Evolutionary conservation across 208 protist genomes (phyloP), one percentile per base, ranked within the genome.

Genomic region (Trypanosoma platydactyli): DNA sequence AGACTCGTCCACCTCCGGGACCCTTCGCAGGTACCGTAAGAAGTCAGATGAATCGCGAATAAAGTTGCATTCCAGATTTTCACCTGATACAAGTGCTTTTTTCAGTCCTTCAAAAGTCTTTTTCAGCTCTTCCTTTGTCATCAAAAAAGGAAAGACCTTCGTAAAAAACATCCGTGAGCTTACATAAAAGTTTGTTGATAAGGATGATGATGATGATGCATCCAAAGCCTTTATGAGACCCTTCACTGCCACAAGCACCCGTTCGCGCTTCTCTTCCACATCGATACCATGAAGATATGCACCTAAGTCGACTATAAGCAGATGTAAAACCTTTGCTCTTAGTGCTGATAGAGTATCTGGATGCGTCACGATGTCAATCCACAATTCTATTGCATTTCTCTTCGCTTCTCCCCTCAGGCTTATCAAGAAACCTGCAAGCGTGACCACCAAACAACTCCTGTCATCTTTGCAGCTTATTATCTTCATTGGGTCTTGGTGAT

Each of bases 301-400:
- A 25, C 51, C 16, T 5, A 73, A 24, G 16, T 74, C 61, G 53
- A 48, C 24, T 46, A 68, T 33, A n/a, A 68, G 35, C 11, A 64
- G 1, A 29, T 40, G 54, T 27, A 74, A 18, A 6, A 49, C 12
- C 50, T 57, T 63, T 5, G 46, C 33, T 5, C 38, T 13, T 35
- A 67, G 30, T 27, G n/a, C 13, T 9, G 46, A 24, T 27, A 74
- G 25, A 24, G 24, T 7, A 20, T 57, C 15, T 35, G 53, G 44
- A 51, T 40, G 22, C 16, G 68, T 68, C 16, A 74, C 0, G 4
- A 74, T 53, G 33, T 62, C 68, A 55, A 68, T 35, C 68, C 68
- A 74, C 30, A 67, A 16, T 45, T 64, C 46, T 18, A 74, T 49
- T 16, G 54, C 60, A 41, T 74, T 54, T 16, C 11, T 7, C 38